A percentile compares a stretch with the other conserved stretches of the same genome.
Conservation (phyloP, 2,329 filamentous ascomycete genomes). For the Fusarium subglutinans region DNA sequence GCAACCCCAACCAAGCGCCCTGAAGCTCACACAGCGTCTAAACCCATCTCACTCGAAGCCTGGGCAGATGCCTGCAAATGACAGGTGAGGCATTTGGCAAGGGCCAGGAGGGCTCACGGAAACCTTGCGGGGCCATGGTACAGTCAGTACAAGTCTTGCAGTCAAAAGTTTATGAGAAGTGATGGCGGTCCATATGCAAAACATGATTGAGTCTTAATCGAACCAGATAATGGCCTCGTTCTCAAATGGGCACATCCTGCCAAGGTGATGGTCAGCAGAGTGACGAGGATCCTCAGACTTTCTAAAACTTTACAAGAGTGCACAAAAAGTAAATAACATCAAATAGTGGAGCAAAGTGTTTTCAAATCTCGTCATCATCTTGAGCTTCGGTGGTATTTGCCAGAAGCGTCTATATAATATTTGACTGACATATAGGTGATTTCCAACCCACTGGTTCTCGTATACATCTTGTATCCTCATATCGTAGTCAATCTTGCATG, state of each 20-base stretch:
- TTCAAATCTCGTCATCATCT: slow-evolving; percentile 20
- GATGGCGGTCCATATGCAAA: not conserved
- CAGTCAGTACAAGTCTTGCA: slow-evolving; percentile 1
- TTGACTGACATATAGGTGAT: slow-evolving; percentile 32
- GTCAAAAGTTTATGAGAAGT: slow-evolving; percentile 1
- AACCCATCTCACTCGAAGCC: slow-evolving; percentile 20
- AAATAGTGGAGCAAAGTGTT: not conserved
- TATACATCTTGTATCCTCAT: slow-evolving; percentile 33
- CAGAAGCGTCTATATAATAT: slow-evolving; percentile 31
- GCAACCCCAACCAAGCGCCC: slow-evolving; percentile 33
- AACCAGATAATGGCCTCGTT: slow-evolving; percentile 1
- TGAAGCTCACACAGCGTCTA: slow-evolving; percentile 38
- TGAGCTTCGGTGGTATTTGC: slow-evolving; percentile 14
- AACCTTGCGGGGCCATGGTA: slow-evolving; percentile 11
- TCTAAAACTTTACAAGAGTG: not conserved
- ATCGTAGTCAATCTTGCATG: slow-evolving; percentile 28
- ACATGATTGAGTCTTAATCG: not conserved
- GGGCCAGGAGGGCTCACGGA: slow-evolving; percentile 6
- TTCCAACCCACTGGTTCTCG: slow-evolving; percentile 33
- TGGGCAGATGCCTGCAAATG: slow-evolving; percentile 1
- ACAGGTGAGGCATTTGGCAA: slow-evolving; percentile 8
- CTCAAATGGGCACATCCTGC: not conserved
- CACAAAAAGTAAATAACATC: not conserved
- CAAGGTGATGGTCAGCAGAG: not conserved
- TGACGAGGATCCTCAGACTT: slow-evolving; percentile 4